phyloP scores from a whole-genome alignment of 2,329 filamentous ascomycete species.

The Bisporella sp. region DNA sequence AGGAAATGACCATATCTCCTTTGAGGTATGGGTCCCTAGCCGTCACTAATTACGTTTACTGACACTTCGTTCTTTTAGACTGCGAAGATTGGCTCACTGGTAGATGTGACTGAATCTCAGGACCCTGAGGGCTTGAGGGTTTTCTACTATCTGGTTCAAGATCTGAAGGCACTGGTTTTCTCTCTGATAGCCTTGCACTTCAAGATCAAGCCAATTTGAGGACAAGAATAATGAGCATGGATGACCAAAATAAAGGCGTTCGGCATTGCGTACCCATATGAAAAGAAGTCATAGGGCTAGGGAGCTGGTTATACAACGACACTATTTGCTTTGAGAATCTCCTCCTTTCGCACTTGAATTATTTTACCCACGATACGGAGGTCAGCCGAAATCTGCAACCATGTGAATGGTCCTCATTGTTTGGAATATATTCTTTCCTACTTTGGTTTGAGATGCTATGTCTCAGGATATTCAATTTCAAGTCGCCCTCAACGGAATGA shows the following conservation, averaged over 20 bases:
- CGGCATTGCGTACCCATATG: slow-evolving; percentile 14
- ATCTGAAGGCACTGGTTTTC: slow-evolving; percentile 93
- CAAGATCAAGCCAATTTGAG: slow-evolving; percentile 78
- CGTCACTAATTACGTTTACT: not conserved
- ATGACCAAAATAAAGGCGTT: slow-evolving; percentile 16
- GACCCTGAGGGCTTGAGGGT: slow-evolving; percentile 94
- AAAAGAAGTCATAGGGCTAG: slow-evolving; percentile 14
- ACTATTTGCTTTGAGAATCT: not conserved
- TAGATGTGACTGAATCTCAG: slow-evolving; percentile 92
- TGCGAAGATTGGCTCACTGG: slow-evolving; percentile 93
- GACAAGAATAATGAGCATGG: slow-evolving; percentile 1
- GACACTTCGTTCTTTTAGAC: slow-evolving; percentile 49
- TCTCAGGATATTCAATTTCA: no score
- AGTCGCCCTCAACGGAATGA: no score
- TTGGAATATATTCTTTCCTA: no score
- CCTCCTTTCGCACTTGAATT: not conserved
- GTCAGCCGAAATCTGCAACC: no score
- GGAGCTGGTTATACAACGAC: slow-evolving; percentile 1
- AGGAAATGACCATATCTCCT: slow-evolving; percentile 93
- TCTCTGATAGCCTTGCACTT: slow-evolving; percentile 95
- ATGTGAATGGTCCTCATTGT: no score
- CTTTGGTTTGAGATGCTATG: no score
- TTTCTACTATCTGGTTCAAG: slow-evolving; percentile 98
- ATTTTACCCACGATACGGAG: no score
- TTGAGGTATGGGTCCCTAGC: slow-evolving; percentile 58